Base-by-base conservation (phyloP, 257 asterid species). In the Solanum gracilifrons region DNA sequence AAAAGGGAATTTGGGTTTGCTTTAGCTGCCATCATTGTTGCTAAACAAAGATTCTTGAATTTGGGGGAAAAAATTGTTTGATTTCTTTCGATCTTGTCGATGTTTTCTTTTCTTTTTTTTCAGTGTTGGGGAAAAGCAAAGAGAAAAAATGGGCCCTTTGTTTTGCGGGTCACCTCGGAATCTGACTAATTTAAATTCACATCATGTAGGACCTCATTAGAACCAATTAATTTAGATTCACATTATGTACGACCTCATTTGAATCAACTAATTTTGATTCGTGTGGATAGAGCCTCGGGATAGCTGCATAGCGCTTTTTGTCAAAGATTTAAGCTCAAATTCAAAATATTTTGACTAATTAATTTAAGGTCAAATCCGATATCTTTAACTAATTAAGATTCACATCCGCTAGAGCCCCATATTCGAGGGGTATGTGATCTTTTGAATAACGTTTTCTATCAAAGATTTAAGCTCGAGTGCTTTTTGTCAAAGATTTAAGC, bases 151-250 rank as follows among this genome's bases (percentile, higher is more conserved):
- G 74, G 36, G 16, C 21, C 33, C 13, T 64, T 11, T 23, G 29
- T 58, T 58, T 58, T 1, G 0, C 2, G 0, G 12, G 0, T 55
- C 10, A 2, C 0, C 0, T 6, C 1, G n/a, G 0, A 55, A 55
- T 55, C 2, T 5, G 64, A 55, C 2, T 55, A 55, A 55, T 55
- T 55, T 2, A 55, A 0, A 6, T 51, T 18, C 4, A 4, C 1
- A 18, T 51, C 0, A 6, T 2, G 3, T 5, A 51, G 1, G 4
- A 16, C 1, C 9, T 51, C 4, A 51, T 18, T 51, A 0, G 0
- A 51, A 51, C 1, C 0, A 0, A 51, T 0, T 51, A 16, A 51
- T 51, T 51, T 18, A 51, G 9, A 51, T 16, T 51, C 0, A 4
- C 3, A 16, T 51, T 5, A 5, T 2, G 4, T 6, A 51, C 3